These are phyloP conservation scores for Tephrocybe rancida DNA, from an alignment of 768 basidiomycete species.

Conservation along the genomic window DNA sequence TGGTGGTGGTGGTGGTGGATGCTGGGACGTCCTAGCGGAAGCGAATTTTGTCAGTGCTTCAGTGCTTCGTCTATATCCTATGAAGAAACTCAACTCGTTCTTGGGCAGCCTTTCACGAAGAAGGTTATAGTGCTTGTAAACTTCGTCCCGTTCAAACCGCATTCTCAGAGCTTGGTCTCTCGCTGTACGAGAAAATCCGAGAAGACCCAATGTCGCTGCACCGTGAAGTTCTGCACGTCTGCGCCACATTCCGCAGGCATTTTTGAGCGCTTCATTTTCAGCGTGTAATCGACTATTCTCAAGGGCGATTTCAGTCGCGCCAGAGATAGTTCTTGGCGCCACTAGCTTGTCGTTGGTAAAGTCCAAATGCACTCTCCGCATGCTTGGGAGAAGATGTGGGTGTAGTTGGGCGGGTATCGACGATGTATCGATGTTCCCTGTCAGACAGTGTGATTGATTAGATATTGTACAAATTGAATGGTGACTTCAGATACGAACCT, in stretches of 20 bases:
- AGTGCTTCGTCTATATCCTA: not conserved
- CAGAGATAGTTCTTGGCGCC: constrained; percentile 16
- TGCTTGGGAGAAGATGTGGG: constrained; percentile 56
- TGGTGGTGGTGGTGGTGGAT: constrained; percentile 4
- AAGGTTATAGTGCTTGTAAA: constrained; percentile 32
- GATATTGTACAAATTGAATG: not conserved
- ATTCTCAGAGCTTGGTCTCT: constrained; percentile 42
- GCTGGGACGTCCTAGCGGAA: not conserved
- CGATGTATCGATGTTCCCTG: constrained; percentile 50
- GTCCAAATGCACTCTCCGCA: constrained; percentile 60
- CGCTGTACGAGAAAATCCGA: constrained; percentile 43
- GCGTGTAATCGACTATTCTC: constrained; percentile 44
- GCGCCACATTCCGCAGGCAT: constrained; percentile 46
- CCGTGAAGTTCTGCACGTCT: constrained; percentile 52
- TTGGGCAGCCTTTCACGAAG: constrained; percentile 10
- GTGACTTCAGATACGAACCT: constrained; percentile 35
- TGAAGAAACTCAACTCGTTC: constrained; percentile 12
- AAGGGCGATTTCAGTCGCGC: constrained; percentile 22
- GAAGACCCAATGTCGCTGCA: constrained; percentile 46
- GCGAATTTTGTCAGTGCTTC: constrained; percentile 4
- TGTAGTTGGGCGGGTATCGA: constrained; percentile 60
- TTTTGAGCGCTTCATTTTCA: constrained; percentile 44
- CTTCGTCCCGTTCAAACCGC: constrained; percentile 39
- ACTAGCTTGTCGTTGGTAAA: constrained; percentile 11
- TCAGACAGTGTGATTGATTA: not conserved